A percentile compares a stretch with the other conserved stretches of the same genome.
Evolutionary conservation across 2,329 filamentous ascomycete genomes (phyloP).

Genomic region (Chaetomium sp.): DNA sequence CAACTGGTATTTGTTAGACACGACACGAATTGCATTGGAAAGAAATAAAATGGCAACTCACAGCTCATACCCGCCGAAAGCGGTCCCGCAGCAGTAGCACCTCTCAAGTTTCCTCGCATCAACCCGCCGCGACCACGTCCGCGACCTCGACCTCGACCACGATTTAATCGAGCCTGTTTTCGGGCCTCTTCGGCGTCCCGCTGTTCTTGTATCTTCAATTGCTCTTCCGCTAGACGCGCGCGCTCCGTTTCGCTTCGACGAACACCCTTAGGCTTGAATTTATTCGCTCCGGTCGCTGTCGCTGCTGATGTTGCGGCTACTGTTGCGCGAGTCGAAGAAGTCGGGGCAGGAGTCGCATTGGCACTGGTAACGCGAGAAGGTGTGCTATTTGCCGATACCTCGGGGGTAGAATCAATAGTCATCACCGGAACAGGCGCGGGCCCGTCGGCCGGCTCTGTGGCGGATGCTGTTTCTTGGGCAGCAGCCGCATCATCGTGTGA

Average conservation of each 20-base stretch:
- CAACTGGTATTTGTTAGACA: slow-evolving; percentile 9
- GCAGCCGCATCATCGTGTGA: background rate
- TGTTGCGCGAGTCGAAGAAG: background rate
- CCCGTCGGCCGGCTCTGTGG: background rate
- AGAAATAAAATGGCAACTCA: slow-evolving; percentile 9
- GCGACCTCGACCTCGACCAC: slow-evolving; percentile 26
- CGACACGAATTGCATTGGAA: background rate
- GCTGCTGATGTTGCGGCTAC: too few species aligned
- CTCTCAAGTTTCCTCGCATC: slow-evolving; percentile 25
- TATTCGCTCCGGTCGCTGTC: slow-evolving; percentile 13
- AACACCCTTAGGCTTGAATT: slow-evolving; percentile 31
- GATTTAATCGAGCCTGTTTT: slow-evolving; percentile 21
- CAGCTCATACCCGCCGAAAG: slow-evolving; percentile 28
- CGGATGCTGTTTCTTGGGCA: background rate
- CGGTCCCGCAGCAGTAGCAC: slow-evolving; percentile 30
- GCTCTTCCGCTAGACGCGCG: slow-evolving; percentile 32
- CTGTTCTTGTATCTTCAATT: slow-evolving; percentile 25
- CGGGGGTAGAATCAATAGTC: background rate
- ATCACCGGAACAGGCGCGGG: slow-evolving; percentile 8
- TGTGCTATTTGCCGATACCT: slow-evolving; percentile 1
- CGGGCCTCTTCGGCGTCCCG: slow-evolving; percentile 29
- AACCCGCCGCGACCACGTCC: slow-evolving; percentile 28
- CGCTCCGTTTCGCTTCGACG: slow-evolving; percentile 31
- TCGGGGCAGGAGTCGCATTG: slow-evolving; percentile 8
- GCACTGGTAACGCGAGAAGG: slow-evolving; percentile 10